These are phyloP conservation scores for Salix dunnii DNA, from an alignment of 345 rosid genomes.

Conservation along the genomic window DNA sequence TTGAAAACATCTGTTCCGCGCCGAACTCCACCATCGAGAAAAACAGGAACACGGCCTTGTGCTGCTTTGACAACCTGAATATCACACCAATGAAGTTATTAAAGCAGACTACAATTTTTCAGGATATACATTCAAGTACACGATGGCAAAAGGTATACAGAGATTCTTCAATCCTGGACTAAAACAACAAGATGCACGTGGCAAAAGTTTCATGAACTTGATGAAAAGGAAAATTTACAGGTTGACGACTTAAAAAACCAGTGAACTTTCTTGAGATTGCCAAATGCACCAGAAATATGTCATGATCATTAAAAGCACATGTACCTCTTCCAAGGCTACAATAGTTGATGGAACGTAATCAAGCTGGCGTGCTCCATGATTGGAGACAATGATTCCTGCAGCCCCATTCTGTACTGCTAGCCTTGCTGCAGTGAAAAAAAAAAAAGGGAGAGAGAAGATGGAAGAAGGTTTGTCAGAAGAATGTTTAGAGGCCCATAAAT, in stretches of 20 bases:
- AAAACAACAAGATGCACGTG: too few species aligned
- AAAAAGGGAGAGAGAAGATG: not conserved
- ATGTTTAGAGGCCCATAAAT: not conserved
- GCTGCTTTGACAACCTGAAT: slow-evolving; percentile 82
- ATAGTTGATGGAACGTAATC: slow-evolving; percentile 90
- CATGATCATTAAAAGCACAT: not conserved
- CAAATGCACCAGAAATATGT: not conserved
- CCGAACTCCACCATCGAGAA: slow-evolving; percentile 92
- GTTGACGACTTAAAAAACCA: not conserved
- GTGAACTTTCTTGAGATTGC: not conserved
- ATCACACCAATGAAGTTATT: slow-evolving; percentile 1
- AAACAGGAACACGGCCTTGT: slow-evolving; percentile 80
- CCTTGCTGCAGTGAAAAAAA: slow-evolving; percentile 47
- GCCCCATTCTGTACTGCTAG: slow-evolving; percentile 67
- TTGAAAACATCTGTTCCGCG: slow-evolving; percentile 99
- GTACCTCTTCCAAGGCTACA: slow-evolving; percentile 83
- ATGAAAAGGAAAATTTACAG: not conserved
- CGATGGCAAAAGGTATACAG: too few species aligned
- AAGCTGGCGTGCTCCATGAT: slow-evolving; percentile 95
- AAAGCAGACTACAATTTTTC: too few species aligned
- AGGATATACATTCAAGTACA: not conserved
- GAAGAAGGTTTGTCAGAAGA: not conserved
- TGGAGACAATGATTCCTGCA: slow-evolving; percentile 90
- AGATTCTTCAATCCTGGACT: too few species aligned
- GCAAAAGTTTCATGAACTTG: not conserved